A percentile compares a stretch with the other conserved stretches of the same genome.
Conservation (phyloP, 2,329 filamentous ascomycete species). For the Penicillium sp. region DNA sequence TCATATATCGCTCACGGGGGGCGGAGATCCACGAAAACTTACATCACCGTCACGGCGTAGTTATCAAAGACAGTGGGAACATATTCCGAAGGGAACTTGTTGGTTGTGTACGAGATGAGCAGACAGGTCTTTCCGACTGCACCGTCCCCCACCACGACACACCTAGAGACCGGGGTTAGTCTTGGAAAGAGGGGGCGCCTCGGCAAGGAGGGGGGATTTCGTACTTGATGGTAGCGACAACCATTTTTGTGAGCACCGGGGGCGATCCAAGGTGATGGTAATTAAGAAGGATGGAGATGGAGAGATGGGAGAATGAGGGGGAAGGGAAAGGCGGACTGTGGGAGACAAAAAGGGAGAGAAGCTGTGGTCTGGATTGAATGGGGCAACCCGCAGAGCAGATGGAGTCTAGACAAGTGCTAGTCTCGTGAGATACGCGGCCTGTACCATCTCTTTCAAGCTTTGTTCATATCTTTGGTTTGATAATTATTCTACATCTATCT, state of each 20-base stretch:
- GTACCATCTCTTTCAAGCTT: constrained; percentile 1
- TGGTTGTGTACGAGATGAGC: constrained; percentile 98
- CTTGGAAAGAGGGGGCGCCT: constrained; percentile 12
- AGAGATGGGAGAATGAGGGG: constrained; percentile 7
- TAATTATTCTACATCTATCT: neutral
- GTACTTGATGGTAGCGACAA: constrained; percentile 66
- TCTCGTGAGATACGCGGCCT: constrained; percentile 6
- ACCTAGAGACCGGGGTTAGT: constrained; percentile 58
- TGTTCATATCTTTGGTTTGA: neutral
- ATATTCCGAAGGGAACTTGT: constrained; percentile 99
- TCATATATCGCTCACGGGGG: neutral
- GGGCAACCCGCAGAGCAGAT: constrained; percentile 22
- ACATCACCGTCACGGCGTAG: constrained; percentile 99
- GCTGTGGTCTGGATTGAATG: constrained; percentile 30
- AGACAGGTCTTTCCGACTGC: constrained; percentile 99
- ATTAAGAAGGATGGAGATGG: constrained; percentile 3
- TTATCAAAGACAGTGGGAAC: constrained; percentile 99
- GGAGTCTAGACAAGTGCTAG: constrained; percentile 22
- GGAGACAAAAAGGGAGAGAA: constrained; percentile 30
- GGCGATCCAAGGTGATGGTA: constrained; percentile 9
- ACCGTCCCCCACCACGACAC: constrained; percentile 98
- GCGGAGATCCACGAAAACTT: constrained; percentile 51
- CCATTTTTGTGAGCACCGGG: constrained; percentile 45
- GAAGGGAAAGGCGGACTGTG: constrained; percentile 10
- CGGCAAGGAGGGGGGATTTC: constrained; percentile 25